Evolutionary conservation across 108 stramenopile genomes (phyloP).

Genomic region (Fistulifera pelliculosa): DNA sequence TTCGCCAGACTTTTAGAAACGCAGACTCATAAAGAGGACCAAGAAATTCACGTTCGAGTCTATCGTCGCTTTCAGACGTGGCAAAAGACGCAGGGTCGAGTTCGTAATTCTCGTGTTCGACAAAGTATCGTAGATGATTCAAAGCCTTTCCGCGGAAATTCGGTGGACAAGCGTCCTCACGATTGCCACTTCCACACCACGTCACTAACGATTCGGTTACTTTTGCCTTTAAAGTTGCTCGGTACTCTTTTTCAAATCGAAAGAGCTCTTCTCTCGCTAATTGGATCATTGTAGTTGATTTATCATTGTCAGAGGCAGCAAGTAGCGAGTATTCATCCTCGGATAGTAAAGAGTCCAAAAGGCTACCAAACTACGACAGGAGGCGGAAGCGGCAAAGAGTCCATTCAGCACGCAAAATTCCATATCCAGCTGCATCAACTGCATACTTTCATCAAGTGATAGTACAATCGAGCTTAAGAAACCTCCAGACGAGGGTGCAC

Average conservation of each 20-base stretch:
- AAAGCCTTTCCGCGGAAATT: slow-evolving; percentile 21
- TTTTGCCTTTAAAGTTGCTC: slow-evolving; percentile 30
- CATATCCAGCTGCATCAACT: slow-evolving; percentile 49
- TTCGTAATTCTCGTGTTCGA: slow-evolving; percentile 58
- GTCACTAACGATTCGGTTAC: slow-evolving; percentile 30
- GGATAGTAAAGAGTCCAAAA: slow-evolving; percentile 40
- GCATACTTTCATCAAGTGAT: slow-evolving; percentile 17
- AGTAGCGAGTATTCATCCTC: slow-evolving; percentile 9
- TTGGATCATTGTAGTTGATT: slow-evolving; percentile 39
- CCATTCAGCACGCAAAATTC: slow-evolving; percentile 69
- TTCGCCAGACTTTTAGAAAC: slow-evolving; percentile 41
- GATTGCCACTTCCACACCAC: slow-evolving; percentile 42
- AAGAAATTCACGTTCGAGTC: slow-evolving; percentile 46
- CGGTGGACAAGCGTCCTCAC: slow-evolving; percentile 10
- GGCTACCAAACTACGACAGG: slow-evolving; percentile 48
- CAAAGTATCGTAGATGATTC: slow-evolving; percentile 38
- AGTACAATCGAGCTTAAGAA: slow-evolving; percentile 22
- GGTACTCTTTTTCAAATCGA: slow-evolving; percentile 46
- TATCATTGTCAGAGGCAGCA: not conserved
- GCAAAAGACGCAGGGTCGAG: slow-evolving; percentile 44
- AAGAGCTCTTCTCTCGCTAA: slow-evolving; percentile 69
- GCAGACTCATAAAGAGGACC: slow-evolving; percentile 39
- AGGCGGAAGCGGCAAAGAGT: slow-evolving; percentile 48
- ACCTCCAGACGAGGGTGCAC: slow-evolving; percentile 50
- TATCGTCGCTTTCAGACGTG: slow-evolving; percentile 50